These are phyloP conservation scores for Clonostachys sp. DNA, from an alignment of 2,329 filamentous ascomycete genomes.

Conservation along the genomic window DNA sequence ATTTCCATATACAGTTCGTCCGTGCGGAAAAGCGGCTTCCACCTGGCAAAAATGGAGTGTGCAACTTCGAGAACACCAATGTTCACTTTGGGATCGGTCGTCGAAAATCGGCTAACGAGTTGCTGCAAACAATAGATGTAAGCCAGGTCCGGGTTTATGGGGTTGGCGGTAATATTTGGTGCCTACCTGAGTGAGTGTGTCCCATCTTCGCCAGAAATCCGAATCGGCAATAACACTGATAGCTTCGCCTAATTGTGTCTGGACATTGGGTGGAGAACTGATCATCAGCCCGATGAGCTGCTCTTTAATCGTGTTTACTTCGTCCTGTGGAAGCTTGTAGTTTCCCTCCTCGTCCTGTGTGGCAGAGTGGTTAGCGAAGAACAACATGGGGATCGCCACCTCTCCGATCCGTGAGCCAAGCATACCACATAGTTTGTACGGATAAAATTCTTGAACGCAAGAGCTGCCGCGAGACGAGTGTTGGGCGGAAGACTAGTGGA, in stretches of 20 bases:
- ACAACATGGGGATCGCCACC: background rate
- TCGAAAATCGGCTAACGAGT: conserved; percentile 80
- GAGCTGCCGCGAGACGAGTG: conserved; percentile 79
- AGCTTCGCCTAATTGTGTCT: conserved; percentile 91
- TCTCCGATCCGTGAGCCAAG: background rate
- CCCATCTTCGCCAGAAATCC: conserved; percentile 94
- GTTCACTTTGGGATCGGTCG: conserved; percentile 78
- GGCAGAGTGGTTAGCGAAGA: background rate
- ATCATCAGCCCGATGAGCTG: conserved; percentile 98
- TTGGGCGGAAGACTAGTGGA: conserved; percentile 67
- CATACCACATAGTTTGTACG: conserved; percentile 83
- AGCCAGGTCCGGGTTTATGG: background rate
- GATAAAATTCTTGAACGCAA: conserved; percentile 99
- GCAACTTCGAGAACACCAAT: conserved; percentile 94
- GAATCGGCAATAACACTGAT: conserved; percentile 97
- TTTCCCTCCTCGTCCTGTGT: conserved; percentile 80
- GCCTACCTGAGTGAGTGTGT: conserved; percentile 81
- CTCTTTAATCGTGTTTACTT: conserved; percentile 87
- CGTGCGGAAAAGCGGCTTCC: conserved; percentile 89
- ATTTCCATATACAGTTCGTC: conserved; percentile 93
- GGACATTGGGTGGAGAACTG: conserved; percentile 77
- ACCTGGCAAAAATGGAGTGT: conserved; percentile 95
- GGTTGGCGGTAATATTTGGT: background rate
- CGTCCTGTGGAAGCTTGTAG: conserved; percentile 79
- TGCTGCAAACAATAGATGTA: conserved; percentile 46